Evolutionary conservation across 306 rosid species (phyloP), one percentile per base, ranked within the genome.

Genomic region (Canavalia ensiformis): DNA sequence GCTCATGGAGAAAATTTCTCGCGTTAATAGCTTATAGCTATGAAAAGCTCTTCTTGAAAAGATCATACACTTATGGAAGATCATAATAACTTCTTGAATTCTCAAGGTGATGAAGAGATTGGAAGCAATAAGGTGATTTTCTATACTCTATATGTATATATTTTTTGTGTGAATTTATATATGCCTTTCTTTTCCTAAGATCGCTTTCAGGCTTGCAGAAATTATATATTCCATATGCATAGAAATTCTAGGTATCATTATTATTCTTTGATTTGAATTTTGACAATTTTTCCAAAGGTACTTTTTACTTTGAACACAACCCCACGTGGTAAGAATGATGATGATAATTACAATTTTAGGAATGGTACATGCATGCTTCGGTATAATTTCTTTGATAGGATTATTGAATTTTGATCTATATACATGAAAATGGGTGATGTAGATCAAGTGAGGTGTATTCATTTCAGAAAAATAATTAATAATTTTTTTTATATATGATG

Each of bases 51-150:
- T 84, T 60, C 18, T 28, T 49, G 52, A 29, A 83, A 81, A 72
- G 41, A 60, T 72, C 51, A 4, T 71, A 50, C 8, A 75, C 39
- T 35, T 39, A 72, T 47, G 79, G 86, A 76, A 45, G 84, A 41
- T 69, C 62, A 45, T 70, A n/a, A 59, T 4, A 79, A 68, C 35
- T 68, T 59, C 11, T 55, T 49, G 83, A 67, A 85, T 52, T 73
- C 79, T 4, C 74, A 68, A 0, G 47, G 28, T 71, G 82, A 71
- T 41, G 71, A 77, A 35, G 87, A 78, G 76, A 63, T 41, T 33
- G 73, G 63, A 50, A 33, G 59, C 55, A 35, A 28, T 54, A 86
- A 85, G 88, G 89, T 85, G 71, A 72, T 45, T 55, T 82, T 67
- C 59, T 44, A 51, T 44, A 4, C 30, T 35, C 47, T 34, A 2